Percentiles rank a stretch among this genome's conserved stretches.
phyloP scores from a whole-genome alignment of 2,329 filamentous ascomycete genomes.

The Microsporum audouinii region DNA sequence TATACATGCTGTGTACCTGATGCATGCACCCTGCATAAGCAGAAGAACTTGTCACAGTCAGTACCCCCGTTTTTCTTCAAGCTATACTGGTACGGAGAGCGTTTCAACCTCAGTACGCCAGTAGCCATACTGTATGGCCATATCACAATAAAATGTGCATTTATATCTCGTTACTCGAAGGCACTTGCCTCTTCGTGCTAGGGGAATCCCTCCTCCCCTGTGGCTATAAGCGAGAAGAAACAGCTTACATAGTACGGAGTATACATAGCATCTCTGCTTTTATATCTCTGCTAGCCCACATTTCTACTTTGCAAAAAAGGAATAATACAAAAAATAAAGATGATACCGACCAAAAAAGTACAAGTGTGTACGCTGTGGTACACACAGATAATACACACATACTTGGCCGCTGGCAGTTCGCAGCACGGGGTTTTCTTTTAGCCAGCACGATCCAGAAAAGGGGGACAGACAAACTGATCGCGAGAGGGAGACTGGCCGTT shows the following conservation, averaged over 20 bases:
- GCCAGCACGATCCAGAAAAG: not conserved
- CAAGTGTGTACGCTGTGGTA: not conserved
- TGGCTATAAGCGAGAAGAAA: conserved; percentile 1
- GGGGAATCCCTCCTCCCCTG: not conserved
- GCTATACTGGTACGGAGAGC: not conserved
- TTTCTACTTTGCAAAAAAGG: not conserved
- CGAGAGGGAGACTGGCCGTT: not conserved
- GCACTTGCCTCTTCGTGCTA: not conserved
- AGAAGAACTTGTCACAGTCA: conserved; percentile 1
- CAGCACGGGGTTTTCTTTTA: not conserved
- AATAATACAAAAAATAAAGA: not conserved
- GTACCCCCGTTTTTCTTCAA: not conserved
- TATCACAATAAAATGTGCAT: not conserved
- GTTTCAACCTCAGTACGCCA: not conserved
- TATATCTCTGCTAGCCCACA: not conserved
- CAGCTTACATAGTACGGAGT: not conserved
- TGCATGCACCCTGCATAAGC: not conserved
- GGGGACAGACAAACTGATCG: not conserved
- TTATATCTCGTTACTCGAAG: not conserved
- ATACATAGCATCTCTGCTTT: not conserved
- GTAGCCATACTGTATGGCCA: not conserved
- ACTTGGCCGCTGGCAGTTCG: not conserved
- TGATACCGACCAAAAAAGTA: not conserved
- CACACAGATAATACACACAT: not conserved
- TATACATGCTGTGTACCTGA: not conserved